Conservation (phyloP, 2,329 filamentous ascomycete species). For the Graphium sp. region DNA sequence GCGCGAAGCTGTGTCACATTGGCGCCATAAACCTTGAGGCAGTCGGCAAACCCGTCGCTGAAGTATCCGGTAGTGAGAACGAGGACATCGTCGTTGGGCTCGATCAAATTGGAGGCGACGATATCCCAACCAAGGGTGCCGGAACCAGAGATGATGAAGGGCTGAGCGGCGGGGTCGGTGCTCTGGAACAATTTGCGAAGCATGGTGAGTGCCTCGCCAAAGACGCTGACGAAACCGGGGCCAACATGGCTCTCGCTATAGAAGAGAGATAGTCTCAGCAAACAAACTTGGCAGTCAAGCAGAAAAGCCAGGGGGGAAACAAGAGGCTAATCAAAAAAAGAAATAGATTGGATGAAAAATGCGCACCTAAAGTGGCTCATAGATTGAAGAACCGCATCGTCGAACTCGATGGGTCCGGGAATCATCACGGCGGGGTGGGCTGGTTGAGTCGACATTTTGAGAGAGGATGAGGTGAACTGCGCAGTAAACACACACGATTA, state of each 20-base stretch:
- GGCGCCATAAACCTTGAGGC: constrained; percentile 78
- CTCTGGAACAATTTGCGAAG: constrained; percentile 92
- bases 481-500: too few relatives aligned
- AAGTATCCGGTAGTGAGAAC: constrained; percentile 97
- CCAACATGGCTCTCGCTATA: constrained; percentile 84
- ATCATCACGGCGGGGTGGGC: constrained; percentile 68
- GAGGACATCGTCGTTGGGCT: constrained; percentile 77
- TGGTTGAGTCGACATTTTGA: constrained; percentile 41
- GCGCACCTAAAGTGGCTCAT: constrained; percentile 85
- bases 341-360: constrained; percentile 4
- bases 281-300: not conserved
- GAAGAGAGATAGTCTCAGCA: constrained; percentile 1
- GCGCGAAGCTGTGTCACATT: constrained; percentile 82
- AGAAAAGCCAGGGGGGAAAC: not conserved
- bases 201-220: constrained; percentile 77
- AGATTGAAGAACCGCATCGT: constrained; percentile 86
- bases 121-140: constrained; percentile 95
- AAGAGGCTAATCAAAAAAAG: not conserved
- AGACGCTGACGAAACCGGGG: constrained; percentile 72
- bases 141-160: constrained; percentile 85
- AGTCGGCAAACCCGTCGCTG: constrained; percentile 85
- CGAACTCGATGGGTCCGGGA: constrained; percentile 93
- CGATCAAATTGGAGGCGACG: constrained; percentile 81
- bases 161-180: constrained; percentile 64
- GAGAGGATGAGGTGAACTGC: too few relatives aligned